These are phyloP conservation scores for Tolypocladium paradoxum DNA, from an alignment of 2,329 filamentous ascomycete genomes.

Conservation along the genomic window DNA sequence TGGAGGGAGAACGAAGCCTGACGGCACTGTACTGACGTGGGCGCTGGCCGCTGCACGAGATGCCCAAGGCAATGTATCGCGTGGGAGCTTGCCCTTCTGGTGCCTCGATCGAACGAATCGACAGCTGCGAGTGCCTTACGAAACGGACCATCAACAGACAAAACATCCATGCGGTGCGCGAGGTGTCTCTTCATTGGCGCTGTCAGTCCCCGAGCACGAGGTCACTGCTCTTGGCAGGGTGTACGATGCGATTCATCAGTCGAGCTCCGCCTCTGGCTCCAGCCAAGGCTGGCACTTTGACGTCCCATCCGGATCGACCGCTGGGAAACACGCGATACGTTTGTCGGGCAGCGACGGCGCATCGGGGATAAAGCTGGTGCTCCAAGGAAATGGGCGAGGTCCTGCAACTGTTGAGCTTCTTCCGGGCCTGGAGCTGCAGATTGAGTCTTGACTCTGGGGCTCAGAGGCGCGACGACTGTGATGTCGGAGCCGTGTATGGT, in stretches of 20 bases:
- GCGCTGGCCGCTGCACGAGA: constrained; percentile 35
- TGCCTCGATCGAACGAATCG: constrained; percentile 52
- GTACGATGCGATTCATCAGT: constrained; percentile 17
- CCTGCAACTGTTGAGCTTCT: constrained; percentile 10
- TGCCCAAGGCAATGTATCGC: constrained; percentile 11
- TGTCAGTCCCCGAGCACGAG: constrained; percentile 20
- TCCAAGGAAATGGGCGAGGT: constrained; percentile 4
- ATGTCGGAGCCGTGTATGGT: too few species aligned
- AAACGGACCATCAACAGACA: constrained; percentile 11
- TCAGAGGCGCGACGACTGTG: background rate
- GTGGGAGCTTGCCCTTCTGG: constrained; percentile 51
- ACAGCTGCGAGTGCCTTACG: constrained; percentile 40
- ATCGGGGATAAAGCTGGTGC: constrained; percentile 5
- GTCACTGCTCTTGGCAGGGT: constrained; percentile 8
- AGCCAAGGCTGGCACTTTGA: constrained; percentile 5
- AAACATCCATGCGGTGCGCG: constrained; percentile 39
- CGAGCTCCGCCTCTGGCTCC: background rate
- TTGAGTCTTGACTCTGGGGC: constrained; percentile 3
- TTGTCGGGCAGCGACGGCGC: background rate
- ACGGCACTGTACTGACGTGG: constrained; percentile 49
- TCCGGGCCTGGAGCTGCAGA: constrained; percentile 7
- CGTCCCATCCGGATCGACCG: constrained; percentile 3
- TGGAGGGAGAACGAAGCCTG: constrained; percentile 43
- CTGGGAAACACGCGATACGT: constrained; percentile 4
- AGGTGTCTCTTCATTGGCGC: constrained; percentile 35